Evolutionary conservation across 768 basidiomycete species (phyloP).

Genomic region (Podaxis pistillaris): DNA sequence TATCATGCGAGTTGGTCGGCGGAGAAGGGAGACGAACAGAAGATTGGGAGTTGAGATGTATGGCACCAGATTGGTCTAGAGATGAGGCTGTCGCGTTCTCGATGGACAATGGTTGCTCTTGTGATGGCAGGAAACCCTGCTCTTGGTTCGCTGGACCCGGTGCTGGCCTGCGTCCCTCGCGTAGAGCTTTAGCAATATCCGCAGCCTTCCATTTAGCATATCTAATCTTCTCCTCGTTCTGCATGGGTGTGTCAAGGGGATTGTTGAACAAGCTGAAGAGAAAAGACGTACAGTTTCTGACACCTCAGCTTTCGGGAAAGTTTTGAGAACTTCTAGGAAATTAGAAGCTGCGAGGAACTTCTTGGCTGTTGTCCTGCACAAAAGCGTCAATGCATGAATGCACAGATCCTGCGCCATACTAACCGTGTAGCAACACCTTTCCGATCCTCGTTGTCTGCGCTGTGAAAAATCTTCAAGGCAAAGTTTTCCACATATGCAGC

Average conservation of each 20-base stretch:
- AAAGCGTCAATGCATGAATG: conserved; percentile 3
- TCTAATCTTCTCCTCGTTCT: conserved; percentile 86
- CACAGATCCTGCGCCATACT: conserved; percentile 11
- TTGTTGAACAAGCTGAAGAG: background rate
- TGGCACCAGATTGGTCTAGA: background rate
- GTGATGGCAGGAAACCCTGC: conserved; percentile 24
- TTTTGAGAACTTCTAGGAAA: conserved; percentile 86
- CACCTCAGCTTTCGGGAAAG: conserved; percentile 61
- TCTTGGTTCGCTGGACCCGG: conserved; percentile 71
- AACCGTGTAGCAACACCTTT: conserved; percentile 74
- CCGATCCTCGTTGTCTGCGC: conserved; percentile 91
- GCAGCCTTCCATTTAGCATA: conserved; percentile 99
- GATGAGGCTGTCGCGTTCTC: background rate
- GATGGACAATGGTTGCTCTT: conserved; percentile 14
- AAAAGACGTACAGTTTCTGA: conserved; percentile 52
- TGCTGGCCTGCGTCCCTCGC: conserved; percentile 85
- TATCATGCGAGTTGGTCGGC: background rate
- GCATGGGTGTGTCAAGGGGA: conserved; percentile 7
- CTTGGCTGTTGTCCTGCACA: conserved; percentile 76
- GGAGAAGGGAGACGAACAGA: background rate
- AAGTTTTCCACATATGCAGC: conserved; percentile 95
- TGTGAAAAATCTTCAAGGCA: conserved; percentile 82
- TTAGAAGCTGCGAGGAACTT: conserved; percentile 95
- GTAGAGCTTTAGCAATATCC: conserved; percentile 90
- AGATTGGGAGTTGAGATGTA: background rate